Conservation (phyloP, 2,329 filamentous ascomycete species). For the Clathrospora elynae region DNA sequence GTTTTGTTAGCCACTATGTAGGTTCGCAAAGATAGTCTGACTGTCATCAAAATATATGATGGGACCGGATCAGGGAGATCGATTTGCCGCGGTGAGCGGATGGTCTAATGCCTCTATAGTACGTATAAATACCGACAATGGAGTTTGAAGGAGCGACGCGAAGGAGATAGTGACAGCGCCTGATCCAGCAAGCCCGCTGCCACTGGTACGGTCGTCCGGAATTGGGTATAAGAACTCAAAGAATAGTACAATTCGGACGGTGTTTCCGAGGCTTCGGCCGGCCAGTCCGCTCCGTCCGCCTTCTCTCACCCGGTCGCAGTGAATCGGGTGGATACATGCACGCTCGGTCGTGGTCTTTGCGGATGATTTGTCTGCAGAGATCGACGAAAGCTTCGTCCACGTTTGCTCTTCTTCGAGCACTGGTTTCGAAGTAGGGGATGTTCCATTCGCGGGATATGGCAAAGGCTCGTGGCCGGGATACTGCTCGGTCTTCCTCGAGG, state of each 20-base stretch:
- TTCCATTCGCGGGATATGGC: slow-evolving; percentile 85
- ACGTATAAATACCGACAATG: slow-evolving; percentile 13
- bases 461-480: slow-evolving; percentile 79
- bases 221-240: slow-evolving; percentile 35
- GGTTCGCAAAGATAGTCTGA: not conserved
- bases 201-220: slow-evolving; percentile 19
- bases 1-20: not conserved
- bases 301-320: slow-evolving; percentile 17
- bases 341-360: slow-evolving; percentile 63
- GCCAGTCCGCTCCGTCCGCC: slow-evolving; percentile 10
- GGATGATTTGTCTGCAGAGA: slow-evolving; percentile 80
- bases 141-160: slow-evolving; percentile 10
- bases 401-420: slow-evolving; percentile 79
- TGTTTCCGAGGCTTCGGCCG: slow-evolving; percentile 19
- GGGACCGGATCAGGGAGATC: slow-evolving; percentile 17
- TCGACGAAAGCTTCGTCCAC: slow-evolving; percentile 90
- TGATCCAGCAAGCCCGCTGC: slow-evolving; percentile 32
- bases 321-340: slow-evolving; percentile 27
- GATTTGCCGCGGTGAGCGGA: slow-evolving; percentile 25
- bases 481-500: slow-evolving; percentile 80
- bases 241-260: slow-evolving; percentile 36
- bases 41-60: not conserved
- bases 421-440: slow-evolving; percentile 89
- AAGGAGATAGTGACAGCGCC: slow-evolving; percentile 18
- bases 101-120: slow-evolving; percentile 31